Base-by-base conservation (phyloP, 495 filamentous ascomycete genomes). In the Penicillium longicatenatum region DNA sequence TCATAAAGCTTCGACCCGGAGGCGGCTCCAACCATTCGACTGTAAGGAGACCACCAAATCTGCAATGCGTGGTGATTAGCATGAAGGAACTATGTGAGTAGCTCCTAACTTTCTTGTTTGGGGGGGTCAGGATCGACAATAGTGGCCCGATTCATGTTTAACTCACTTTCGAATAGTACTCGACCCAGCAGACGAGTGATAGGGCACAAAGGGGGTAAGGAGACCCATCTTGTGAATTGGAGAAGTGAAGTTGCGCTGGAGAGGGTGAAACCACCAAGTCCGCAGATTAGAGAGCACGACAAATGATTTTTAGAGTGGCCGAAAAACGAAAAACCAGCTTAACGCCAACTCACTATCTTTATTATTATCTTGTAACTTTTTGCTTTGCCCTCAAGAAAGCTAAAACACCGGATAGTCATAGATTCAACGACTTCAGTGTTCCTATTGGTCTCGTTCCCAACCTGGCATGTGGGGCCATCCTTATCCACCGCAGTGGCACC, bases 11-110 rank as follows among this genome's bases (percentile, higher is more conserved):
- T 42, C 61, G 26, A 6, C 61, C 56, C 11, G 61, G 52, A 6
- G 61, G 56, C 6, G 61, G 56, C n/a, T 53, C 52, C 1, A 63
- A 43, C 24, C 55, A 63, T 30, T 63, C 57, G 9, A 30, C 35
- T 0, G 45, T 54, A 21, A 59, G 57, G 29, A 50, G 33, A 39
- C 57, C 57, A 16, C 57, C 57, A 31, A 59, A 59, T 35, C 57
- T 59, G 21, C 1, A 20, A 44, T n/a, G n/a, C 16, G 35, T 39
- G n/a, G 41, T 17, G 1, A n/a, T 44, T 44, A 44, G 41, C 41
- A 4, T n/a, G 2, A 44, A 20, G 8, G 7, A n/a, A 14, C 39
- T 4, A 42, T n/a, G n/a, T 26, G 26, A 17, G 2, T 17, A 9
- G 14, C 5, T 44, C 14, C 41, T 17, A 44, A 2, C 2, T 39